Base-by-base conservation (phyloP, 129 eudicot genomes). In the Deinandra increscens region DNA sequence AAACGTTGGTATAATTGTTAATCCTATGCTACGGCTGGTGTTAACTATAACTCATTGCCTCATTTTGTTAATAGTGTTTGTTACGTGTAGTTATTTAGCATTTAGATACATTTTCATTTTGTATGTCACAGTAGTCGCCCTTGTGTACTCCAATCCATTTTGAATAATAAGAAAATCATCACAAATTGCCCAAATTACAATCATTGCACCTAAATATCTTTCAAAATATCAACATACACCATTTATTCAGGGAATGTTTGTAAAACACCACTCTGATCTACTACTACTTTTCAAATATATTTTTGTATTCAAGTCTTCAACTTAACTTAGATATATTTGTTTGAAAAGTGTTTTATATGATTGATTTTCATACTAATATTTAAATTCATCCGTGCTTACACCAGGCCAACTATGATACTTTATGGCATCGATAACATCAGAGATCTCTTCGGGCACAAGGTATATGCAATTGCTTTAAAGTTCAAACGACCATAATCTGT, bases 401-500 rank as follows among this genome's bases (percentile, higher is more conserved):
- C 38, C 85, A 87, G 96, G 82, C 97, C 92, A 4, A 85, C 92
- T 23, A 93, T 93, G 99, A 93, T 93, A 37, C 86, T 93, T 9
- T 89, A 89, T 53, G 97, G 97, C 68, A 79, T 84, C 14, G 95
- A 93, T 60, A 93, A 93, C 80, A 93, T 93, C 73, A 76, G 99
- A 75, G 97, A 93, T 83, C 97, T 93, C 78, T 86, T 93, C n/a
- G 99, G 99, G 20, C 97, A 85, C 86, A 93, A 93, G 95, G 99
- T 92, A 73, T 45, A 51, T 59, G 29, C 49, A 44, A 34, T 36
- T 14, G 4, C 38, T 18, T 61, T 9, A 65, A 50, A 64, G n/a
- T n/a, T n/a, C 54, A n/a, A n/a, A n/a, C n/a, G n/a, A 22, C 14
- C 66, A 53, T 31, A 23, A 20, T 14, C 53, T 42, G 26, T 17